A percentile compares a stretch with the other conserved stretches of the same genome.
phyloP scores from a whole-genome alignment of 768 basidiomycete species.

The Mrakia frigida region DNA sequence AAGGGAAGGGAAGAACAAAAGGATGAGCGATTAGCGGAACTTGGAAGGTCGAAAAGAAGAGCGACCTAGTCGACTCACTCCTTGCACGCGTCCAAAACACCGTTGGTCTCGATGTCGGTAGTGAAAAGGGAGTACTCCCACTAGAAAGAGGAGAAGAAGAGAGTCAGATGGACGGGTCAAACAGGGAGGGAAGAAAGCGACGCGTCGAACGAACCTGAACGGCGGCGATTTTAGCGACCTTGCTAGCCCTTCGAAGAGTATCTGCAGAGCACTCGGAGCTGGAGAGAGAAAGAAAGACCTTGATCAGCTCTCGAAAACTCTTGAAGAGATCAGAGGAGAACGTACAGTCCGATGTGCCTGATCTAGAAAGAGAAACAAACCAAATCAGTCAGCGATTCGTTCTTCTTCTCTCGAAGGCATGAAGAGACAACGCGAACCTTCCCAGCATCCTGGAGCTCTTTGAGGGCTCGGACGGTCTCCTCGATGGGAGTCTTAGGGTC shows the following conservation, averaged over 20 bases:
- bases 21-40: background rate
- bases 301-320: too few species aligned
- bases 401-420: background rate
- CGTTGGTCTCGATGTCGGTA: conserved; percentile 55
- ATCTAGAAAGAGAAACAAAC: conserved; percentile 11
- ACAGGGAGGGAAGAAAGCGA: background rate
- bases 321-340: too few species aligned
- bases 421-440: conserved; percentile 30
- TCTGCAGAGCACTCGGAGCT: conserved; percentile 39
- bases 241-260: conserved; percentile 38
- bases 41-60: background rate
- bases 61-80: conserved; percentile 35
- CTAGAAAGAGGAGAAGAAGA: conserved; percentile 43
- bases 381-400: background rate
- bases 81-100: conserved; percentile 55
- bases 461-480: conserved; percentile 52
- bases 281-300: background rate
- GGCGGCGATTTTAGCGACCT: conserved; percentile 18
- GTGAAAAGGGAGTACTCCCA: conserved; percentile 55
- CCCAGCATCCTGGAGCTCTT: conserved; percentile 47
- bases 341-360: conserved; percentile 40
- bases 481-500: conserved; percentile 39
- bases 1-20: background rate
- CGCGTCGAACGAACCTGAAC: conserved; percentile 1
- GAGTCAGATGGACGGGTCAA: too few species aligned